Percentiles rank a stretch among this genome's conserved stretches.
phyloP scores from a whole-genome alignment of 345 rosid genomes.

The Salix viminalis region DNA sequence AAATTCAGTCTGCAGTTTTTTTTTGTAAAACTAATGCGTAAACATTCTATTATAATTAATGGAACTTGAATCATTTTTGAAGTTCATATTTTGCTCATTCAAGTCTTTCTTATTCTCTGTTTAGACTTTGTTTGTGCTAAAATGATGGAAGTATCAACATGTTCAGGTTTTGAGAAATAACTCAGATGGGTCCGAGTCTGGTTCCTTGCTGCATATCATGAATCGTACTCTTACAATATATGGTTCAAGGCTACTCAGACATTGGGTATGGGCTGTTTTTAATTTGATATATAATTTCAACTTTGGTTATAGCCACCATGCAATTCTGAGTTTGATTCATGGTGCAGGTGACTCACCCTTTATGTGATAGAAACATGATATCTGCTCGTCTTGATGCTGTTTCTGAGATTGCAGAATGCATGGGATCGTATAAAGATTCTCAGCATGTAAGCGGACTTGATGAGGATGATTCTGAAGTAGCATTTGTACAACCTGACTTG shows the following conservation, averaged over 20 bases:
- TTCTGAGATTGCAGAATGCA: constrained; percentile 81
- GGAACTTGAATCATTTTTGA: neutral
- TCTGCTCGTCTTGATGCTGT: constrained; percentile 95
- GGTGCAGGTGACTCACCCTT: constrained; percentile 84
- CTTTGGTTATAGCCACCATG: neutral
- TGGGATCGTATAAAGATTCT: constrained; percentile 56
- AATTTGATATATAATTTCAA: neutral
- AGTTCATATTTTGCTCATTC: neutral
- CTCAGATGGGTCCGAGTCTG: constrained; percentile 73
- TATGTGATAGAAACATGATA: constrained; percentile 75
- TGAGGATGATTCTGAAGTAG: constrained; percentile 37
- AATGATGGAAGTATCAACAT: neutral
- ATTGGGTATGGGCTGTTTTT: constrained; percentile 63
- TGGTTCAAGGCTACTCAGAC: constrained; percentile 87
- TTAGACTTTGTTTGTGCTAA: constrained; percentile 12
- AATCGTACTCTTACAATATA: constrained; percentile 70
- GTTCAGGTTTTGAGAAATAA: constrained; percentile 71
- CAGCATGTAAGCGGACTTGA: constrained; percentile 31
- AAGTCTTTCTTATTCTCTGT: neutral
- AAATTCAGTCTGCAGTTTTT: too few species aligned
- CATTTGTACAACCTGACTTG: constrained; percentile 40
- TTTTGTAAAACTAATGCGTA: too few species aligned
- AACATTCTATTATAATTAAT: too few species aligned
- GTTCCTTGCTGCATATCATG: constrained; percentile 72
- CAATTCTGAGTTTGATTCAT: constrained; percentile 20